Base-by-base conservation (phyloP, 495 filamentous ascomycete genomes). In the Neurospora pannonica region DNA sequence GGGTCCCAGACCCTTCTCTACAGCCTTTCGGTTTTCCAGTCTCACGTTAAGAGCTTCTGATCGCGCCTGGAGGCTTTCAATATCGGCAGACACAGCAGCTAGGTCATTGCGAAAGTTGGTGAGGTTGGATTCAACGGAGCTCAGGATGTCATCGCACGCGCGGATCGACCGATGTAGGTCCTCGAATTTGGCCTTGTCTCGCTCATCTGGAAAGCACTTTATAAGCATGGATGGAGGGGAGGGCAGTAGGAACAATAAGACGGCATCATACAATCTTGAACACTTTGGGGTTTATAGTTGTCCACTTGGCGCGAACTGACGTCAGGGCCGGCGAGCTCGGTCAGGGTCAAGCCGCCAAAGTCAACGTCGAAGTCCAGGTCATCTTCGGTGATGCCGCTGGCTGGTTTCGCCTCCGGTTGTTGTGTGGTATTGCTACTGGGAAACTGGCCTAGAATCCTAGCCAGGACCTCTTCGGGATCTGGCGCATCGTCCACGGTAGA, bases 91-190 rank as follows among this genome's bases (percentile, higher is more conserved):
- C 7, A 99, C 97, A 2, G 89, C 88, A 4, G 94, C 94, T 17
- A 99, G 87, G 80, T 99, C 96, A 70, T 92, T 92, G 82, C 95
- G 94, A 78, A 99, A 99, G 79, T 91, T 94, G 60, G 93, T 92
- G 70, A 99, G 83, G 79, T 97, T 98, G 21, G 88, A 88, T 82
- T 99, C 95, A 69, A 99, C 95, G 1, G 97, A 97, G 79, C 90
- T 92, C 48, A 98, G 89, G 54, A 99, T 93, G 77, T 97, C 92
- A 81, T 99, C 95, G 80, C 96, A 98, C 38, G 93, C 92, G 81
- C 87, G 81, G 75, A 99, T 98, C 9, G 94, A 94, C 71, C 88
- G 89, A 80, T 98, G 96, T 39, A 99, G 86, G 69, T 97, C 94
- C 81, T 97, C 90, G 77, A 97, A 97, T 76, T 92, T 97, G 76